phyloP scores from a whole-genome alignment of 75 land plant species.

The Chamaecyparis obtusa region DNA sequence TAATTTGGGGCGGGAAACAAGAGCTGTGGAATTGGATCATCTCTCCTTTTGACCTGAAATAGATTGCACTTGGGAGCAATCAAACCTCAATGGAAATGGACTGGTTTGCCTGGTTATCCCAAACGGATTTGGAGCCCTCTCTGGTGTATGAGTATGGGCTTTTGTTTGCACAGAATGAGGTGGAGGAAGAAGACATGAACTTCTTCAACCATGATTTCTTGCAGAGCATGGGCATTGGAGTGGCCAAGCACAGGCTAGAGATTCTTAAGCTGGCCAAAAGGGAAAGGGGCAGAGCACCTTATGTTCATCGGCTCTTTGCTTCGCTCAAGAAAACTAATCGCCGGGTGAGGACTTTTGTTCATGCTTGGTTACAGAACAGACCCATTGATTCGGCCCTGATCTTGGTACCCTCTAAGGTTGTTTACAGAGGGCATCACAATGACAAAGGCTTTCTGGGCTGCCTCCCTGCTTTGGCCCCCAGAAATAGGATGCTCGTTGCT shows the following conservation, averaged over 20 bases:
- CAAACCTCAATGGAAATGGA: conserved; percentile 26
- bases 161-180: conserved; percentile 54
- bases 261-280: not conserved
- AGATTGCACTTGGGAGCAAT: not conserved
- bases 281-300: not conserved
- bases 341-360: conserved; percentile 18
- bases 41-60: too few relatives aligned
- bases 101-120: conserved; percentile 70
- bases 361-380: not conserved
- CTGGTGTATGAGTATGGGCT: conserved; percentile 57
- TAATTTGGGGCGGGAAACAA: not conserved
- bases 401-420: not conserved
- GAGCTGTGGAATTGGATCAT: not conserved
- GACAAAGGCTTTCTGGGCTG: not conserved
- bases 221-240: conserved; percentile 65
- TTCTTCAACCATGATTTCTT: conserved; percentile 69
- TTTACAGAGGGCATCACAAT: not conserved
- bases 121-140: conserved; percentile 45
- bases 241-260: conserved; percentile 67
- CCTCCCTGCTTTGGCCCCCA: conserved; percentile 1
- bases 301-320: not conserved
- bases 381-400: not conserved
- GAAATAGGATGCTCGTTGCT: not conserved
- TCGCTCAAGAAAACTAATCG: conserved; percentile 22
- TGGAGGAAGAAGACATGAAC: conserved; percentile 53